Conservation (phyloP, 805 yeast species). For the Blastobotrys attinorum region DNA sequence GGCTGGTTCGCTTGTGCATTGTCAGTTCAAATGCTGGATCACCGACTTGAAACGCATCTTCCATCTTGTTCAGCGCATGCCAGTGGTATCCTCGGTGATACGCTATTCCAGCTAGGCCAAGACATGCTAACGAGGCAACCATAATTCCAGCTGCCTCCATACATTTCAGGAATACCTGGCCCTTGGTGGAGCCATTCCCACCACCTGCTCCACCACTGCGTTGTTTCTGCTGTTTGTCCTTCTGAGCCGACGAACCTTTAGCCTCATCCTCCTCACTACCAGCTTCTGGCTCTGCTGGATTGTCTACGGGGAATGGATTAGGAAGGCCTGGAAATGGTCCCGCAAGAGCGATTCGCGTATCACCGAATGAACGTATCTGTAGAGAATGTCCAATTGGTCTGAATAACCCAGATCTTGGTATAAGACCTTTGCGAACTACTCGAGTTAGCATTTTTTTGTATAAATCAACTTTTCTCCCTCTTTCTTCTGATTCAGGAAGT, state of each 20-base stretch:
- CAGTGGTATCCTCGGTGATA: conserved; percentile 56
- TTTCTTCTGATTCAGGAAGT: no score
- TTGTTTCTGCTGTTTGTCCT: conserved; percentile 4
- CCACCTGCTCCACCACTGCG: no score
- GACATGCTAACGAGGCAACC: conserved; percentile 55
- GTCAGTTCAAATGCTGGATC: conserved; percentile 57
- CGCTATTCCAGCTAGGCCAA: conserved; percentile 64
- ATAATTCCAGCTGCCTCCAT: conserved; percentile 65
- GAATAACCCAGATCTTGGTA: no score
- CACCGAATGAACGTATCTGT: no score
- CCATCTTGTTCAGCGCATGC: conserved; percentile 59
- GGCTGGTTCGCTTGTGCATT: conserved; percentile 33
- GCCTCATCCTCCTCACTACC: conserved; percentile 6
- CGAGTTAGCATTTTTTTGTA: no score
- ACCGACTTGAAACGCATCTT: conserved; percentile 56
- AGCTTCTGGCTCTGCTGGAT: neutral
- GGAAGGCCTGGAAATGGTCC: neutral
- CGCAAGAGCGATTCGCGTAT: neutral
- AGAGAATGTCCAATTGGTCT: no score
- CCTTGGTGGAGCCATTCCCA: no score
- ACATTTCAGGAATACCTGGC: conserved; percentile 14
- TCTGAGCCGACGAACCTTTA: no score
- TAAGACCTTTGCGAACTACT: no score
- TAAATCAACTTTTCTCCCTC: no score
- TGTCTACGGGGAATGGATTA: neutral